Evolutionary conservation across 371 early-diverging fungal genomes (phyloP).

Genomic region (Conidiobolus incongruus): DNA sequence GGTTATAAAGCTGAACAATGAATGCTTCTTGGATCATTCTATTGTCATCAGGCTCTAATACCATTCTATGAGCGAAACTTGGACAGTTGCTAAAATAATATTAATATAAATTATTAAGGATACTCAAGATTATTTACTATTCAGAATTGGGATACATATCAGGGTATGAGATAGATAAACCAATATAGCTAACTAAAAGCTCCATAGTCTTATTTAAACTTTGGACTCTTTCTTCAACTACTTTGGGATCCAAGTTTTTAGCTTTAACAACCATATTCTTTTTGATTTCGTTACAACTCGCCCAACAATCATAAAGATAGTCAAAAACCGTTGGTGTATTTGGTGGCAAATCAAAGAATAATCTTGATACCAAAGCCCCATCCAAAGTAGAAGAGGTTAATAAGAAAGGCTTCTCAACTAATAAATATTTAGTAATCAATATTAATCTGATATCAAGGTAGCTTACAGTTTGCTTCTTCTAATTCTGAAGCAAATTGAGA

Average conservation of each 20-base stretch:
- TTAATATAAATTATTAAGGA: constrained; percentile 18
- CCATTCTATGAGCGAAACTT: background rate
- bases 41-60: constrained; percentile 18
- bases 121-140: constrained; percentile 11
- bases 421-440: background rate
- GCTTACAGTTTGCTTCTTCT: background rate
- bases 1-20: constrained; percentile 15
- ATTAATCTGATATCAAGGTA: background rate
- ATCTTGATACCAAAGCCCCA: background rate
- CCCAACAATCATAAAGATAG: background rate
- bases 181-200: background rate
- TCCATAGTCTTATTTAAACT: background rate
- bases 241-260: background rate
- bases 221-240: background rate
- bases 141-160: background rate
- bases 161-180: background rate
- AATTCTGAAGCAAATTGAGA: background rate
- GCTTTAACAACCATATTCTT: too few species aligned
- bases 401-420: background rate
- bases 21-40: constrained; percentile 24
- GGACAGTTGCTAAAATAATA: constrained; percentile 7
- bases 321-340: background rate
- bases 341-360: background rate
- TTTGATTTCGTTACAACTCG: background rate
- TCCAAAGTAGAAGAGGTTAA: background rate